Conservation (phyloP, 1,284 basidiomycete genomes). For the Malassezia brasiliensis region DNA sequence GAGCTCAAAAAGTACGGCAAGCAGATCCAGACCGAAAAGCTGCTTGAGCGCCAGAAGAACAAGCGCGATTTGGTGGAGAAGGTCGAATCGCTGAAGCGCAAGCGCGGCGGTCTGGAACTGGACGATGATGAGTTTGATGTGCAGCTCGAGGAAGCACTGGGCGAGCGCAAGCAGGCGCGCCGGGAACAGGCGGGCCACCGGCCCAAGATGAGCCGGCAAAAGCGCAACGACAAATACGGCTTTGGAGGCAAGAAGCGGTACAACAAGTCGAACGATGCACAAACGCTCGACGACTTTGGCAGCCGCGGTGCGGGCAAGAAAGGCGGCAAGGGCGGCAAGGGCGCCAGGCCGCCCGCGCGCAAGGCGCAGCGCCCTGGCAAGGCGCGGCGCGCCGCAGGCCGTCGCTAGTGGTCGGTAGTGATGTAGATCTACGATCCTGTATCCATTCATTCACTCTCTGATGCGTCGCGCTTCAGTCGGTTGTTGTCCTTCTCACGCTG, state of each 20-base stretch:
- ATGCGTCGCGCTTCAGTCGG: not conserved
- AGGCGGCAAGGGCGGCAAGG: constrained; percentile 1
- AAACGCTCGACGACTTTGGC: constrained; percentile 38
- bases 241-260: constrained; percentile 43
- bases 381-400: constrained; percentile 4
- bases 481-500: not conserved
- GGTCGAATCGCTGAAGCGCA: constrained; percentile 57
- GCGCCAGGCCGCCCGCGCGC: constrained; percentile 4
- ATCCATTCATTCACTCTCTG: not conserved
- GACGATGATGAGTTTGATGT: constrained; percentile 66
- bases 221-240: constrained; percentile 40
- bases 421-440: not conserved
- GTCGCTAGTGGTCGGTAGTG: constrained; percentile 7
- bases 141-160: constrained; percentile 55
- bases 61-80: constrained; percentile 68
- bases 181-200: constrained; percentile 11
- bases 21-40: constrained; percentile 80
- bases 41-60: constrained; percentile 63
- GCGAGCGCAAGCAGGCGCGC: constrained; percentile 19
- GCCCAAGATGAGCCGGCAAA: constrained; percentile 33
- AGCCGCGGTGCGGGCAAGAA: not conserved
- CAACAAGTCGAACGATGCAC: constrained; percentile 39
- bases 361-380: constrained; percentile 18
- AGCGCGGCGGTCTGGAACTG: constrained; percentile 54
- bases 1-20: constrained; percentile 98